Evolutionary conservation across 2,329 filamentous ascomycete species (phyloP).

Genomic region (Pseudohalonectria lignicola): DNA sequence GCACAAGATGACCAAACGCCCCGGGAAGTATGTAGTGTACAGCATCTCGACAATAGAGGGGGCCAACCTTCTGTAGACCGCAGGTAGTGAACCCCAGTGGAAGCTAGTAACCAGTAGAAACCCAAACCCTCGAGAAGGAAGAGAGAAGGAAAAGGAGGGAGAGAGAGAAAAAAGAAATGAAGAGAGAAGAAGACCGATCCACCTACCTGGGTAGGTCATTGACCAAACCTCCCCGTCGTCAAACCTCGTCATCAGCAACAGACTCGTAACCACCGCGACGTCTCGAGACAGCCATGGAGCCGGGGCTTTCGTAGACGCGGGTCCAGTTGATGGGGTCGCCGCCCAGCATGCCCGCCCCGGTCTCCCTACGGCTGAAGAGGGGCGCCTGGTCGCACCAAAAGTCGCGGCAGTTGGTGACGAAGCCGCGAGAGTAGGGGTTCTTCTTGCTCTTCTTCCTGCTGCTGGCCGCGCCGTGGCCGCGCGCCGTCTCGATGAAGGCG

Average conservation of each 20-base stretch:
- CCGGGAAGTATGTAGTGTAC: too few relatives aligned
- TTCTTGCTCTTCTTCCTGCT: constrained; percentile 43
- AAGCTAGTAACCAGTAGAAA: too few relatives aligned
- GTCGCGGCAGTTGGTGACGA: constrained; percentile 84
- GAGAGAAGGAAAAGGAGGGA: too few relatives aligned
- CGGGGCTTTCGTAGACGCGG: constrained; percentile 76
- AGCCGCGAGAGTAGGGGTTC: constrained; percentile 79
- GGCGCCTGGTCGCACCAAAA: constrained; percentile 92
- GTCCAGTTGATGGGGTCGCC: constrained; percentile 80
- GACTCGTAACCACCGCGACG: constrained; percentile 47
- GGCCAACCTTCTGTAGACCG: too few relatives aligned
- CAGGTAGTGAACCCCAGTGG: too few relatives aligned
- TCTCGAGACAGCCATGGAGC: constrained; percentile 45
- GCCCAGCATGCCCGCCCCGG: constrained; percentile 64
- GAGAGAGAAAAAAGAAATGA: too few relatives aligned
- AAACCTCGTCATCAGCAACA: constrained; percentile 44
- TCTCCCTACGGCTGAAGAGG: constrained; percentile 63
- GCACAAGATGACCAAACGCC: too few relatives aligned
- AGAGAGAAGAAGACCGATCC: too few relatives aligned
- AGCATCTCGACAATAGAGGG: too few relatives aligned
- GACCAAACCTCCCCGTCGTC: too few relatives aligned
- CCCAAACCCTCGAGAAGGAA: too few relatives aligned
- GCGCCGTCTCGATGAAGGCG: constrained; percentile 86
- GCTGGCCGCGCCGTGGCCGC: constrained; percentile 63
- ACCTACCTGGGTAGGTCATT: too few relatives aligned